These are phyloP conservation scores for Trypanosomatidae sp. DNA, from an alignment of 208 protist species.

Conservation along the genomic window DNA sequence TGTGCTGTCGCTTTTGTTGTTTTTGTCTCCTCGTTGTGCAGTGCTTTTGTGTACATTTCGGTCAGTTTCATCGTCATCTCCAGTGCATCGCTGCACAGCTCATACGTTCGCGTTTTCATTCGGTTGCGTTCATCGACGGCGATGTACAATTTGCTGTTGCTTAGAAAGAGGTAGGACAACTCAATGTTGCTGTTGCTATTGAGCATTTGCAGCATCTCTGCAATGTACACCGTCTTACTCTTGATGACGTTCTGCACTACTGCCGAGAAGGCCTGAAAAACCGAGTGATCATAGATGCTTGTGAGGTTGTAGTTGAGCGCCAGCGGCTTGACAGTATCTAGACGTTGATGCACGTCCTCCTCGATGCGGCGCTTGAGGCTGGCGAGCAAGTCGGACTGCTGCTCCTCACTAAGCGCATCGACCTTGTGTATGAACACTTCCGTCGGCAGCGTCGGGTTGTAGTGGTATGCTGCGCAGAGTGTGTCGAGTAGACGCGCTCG, in stretches of 20 bases:
- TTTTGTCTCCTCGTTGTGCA: neutral
- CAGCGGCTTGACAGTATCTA: slow-evolving; percentile 42
- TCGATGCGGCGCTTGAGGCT: slow-evolving; percentile 70
- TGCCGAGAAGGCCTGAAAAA: slow-evolving; percentile 84
- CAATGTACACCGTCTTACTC: slow-evolving; percentile 66
- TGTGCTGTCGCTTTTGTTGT: slow-evolving; percentile 1
- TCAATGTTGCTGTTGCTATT: slow-evolving; percentile 83
- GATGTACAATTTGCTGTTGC: slow-evolving; percentile 78
- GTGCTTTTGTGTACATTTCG: slow-evolving; percentile 30
- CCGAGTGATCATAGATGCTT: slow-evolving; percentile 85
- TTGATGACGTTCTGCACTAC: slow-evolving; percentile 80
- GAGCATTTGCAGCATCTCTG: slow-evolving; percentile 71
- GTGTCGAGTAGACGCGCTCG: slow-evolving; percentile 64
- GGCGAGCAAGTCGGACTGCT: slow-evolving; percentile 67
- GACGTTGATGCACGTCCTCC: slow-evolving; percentile 57
- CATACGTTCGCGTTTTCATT: slow-evolving; percentile 64
- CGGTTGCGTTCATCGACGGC: slow-evolving; percentile 73
- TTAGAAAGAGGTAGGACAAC: slow-evolving; percentile 78
- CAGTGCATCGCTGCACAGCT: slow-evolving; percentile 80
- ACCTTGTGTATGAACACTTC: slow-evolving; percentile 89
- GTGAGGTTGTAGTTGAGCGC: slow-evolving; percentile 85
- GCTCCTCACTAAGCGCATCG: slow-evolving; percentile 75
- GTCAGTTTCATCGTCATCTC: slow-evolving; percentile 70
- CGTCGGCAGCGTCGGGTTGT: slow-evolving; percentile 59
- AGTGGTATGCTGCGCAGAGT: slow-evolving; percentile 55